Base-by-base conservation (phyloP, 495 filamentous ascomycete genomes). In the Penicillium soppii region DNA sequence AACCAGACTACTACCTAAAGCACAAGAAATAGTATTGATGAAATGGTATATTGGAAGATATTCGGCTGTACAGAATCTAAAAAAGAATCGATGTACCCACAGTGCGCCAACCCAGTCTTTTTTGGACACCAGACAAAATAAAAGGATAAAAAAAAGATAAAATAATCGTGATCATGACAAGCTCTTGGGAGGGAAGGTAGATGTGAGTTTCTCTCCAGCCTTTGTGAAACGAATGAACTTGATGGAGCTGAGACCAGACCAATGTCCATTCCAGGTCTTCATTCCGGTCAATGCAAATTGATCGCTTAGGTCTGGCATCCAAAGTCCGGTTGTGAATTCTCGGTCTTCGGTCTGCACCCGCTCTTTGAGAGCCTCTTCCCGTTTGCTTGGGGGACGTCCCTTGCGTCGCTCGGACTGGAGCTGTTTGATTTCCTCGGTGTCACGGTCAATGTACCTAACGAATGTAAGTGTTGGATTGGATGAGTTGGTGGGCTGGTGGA, bases 281-380 rank as follows among this genome's bases (percentile, higher is more conserved):
- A 90, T 63, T 46, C 60, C 69, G 43, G 66, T 58, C 32, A 88
- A 47, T 50, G 80, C 86, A 35, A 77, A 71, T 40, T 59, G 56
- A 37, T 85, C 71, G 41, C 71, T 63, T 27, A 89, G 48, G 51
- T 90, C 82, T 1, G 87, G 87, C 55, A 86, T 65, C 79, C 85
- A 89, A 60, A 95, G 95, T 0, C 94, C 94, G 22, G 85, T 87
- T 39, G 82, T 77, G 55, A 89, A 87, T 71, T 98, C 94, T 61
- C 86, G 87, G 57, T 86, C 73, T 56, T 97, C 89, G 16, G 70
- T 71, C 16, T 77, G 75, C 39, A 87, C 83, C 39, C 83, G 82
- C 59, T 91, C 83, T 54, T 78, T 82, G 20, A 97, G 70, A 4
- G 87, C 69, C 64, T 91, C 89, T 61, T 96, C 90, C 45, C 82